Evolutionary conservation across 306 rosid genomes (phyloP), one percentile per base, ranked within the genome.

Genomic region (Prunus persica): DNA sequence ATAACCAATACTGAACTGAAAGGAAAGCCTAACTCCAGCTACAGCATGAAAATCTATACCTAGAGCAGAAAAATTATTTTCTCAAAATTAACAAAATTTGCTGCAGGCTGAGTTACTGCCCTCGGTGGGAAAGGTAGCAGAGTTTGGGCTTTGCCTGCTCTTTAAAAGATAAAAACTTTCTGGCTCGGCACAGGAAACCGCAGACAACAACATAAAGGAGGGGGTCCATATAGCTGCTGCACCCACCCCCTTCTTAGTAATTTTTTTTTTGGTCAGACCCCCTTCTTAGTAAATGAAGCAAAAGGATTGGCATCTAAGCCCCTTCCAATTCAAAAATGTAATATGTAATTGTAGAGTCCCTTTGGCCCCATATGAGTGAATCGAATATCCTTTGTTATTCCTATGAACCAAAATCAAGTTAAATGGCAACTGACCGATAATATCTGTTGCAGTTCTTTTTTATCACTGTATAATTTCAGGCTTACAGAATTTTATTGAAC

Each of bases 21-120:
- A 49, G 27, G 65, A 77, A 67, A 69, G 56, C 27, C 78, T 19
- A 32, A 25, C 41, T 41, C 52, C 71, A 63, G 49, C 38, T 51
- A 65, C 52, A 11, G 76, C 30, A 24, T 66, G 41, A 80, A 73
- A 69, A 51, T 10, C n/a, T 52, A 51, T 65, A 72, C 63, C 65
- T 71, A 69, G 65, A 8, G 27, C 55, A 56, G 1, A 20, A 45
- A 54, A 72, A 3, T 9, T 43, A 27, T 64, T 14, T 65, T 27
- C 52, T 60, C 58, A 13, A 1, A 28, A 56, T 22, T 20, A 10
- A n/a, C 5, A 56, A 56, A n/a, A 8, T 55, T 56, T 56, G 20
- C 61, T 9, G 14, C 27, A 3, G 14, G 25, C 27, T 20, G 25
- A n/a, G 27, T 1, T 10, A 38, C 43, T 38, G 43, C 43, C 43